A percentile compares a stretch with the other conserved stretches of the same genome.
These are phyloP conservation scores for Penicillium nordicum DNA, from an alignment of 2,329 filamentous ascomycete genomes.

Conservation along the genomic window DNA sequence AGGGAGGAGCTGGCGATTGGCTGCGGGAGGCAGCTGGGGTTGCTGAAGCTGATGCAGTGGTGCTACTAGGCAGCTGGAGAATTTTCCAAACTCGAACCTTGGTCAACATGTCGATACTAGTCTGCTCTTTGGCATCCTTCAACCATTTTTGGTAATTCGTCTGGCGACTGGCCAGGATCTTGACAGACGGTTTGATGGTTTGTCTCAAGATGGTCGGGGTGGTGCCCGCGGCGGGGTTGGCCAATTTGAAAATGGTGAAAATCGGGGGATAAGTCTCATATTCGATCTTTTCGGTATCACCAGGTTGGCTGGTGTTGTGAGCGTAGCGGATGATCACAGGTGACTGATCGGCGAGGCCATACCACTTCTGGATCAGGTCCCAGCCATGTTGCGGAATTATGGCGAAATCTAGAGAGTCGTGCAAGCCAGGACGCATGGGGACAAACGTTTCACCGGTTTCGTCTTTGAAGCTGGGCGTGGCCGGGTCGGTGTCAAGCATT, in stretches of 20 bases:
- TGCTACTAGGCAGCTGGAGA: slow-evolving; percentile 43
- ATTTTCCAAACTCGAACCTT: slow-evolving; percentile 78
- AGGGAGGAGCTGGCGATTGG: slow-evolving; percentile 44
- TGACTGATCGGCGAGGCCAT: slow-evolving; percentile 68
- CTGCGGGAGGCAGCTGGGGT: slow-evolving; percentile 46
- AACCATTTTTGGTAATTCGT: slow-evolving; percentile 72
- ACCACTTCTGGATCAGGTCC: slow-evolving; percentile 77
- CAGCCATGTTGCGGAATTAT: slow-evolving; percentile 76
- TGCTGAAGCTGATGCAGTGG: slow-evolving; percentile 42
- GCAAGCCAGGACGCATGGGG: slow-evolving; percentile 65
- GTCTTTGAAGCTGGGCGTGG: slow-evolving; percentile 40
- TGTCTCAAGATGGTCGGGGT: slow-evolving; percentile 61
- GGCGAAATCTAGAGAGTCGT: slow-evolving; percentile 67
- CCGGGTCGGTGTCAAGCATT: slow-evolving; percentile 56
- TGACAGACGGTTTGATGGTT: slow-evolving; percentile 58
- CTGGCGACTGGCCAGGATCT: slow-evolving; percentile 67
- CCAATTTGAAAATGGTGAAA: slow-evolving; percentile 78
- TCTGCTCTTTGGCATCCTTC: slow-evolving; percentile 65
- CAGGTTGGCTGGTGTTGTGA: slow-evolving; percentile 66
- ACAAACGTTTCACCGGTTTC: slow-evolving; percentile 58
- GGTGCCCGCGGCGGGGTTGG: slow-evolving; percentile 55
- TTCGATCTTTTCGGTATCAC: slow-evolving; percentile 64
- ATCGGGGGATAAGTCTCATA: slow-evolving; percentile 84
- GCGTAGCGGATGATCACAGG: slow-evolving; percentile 70
- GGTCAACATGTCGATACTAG: slow-evolving; percentile 63